A percentile compares a stretch with the other conserved stretches of the same genome.
phyloP scores from a whole-genome alignment of 495 filamentous ascomycete species.

The Venustampulla echinocandica region DNA sequence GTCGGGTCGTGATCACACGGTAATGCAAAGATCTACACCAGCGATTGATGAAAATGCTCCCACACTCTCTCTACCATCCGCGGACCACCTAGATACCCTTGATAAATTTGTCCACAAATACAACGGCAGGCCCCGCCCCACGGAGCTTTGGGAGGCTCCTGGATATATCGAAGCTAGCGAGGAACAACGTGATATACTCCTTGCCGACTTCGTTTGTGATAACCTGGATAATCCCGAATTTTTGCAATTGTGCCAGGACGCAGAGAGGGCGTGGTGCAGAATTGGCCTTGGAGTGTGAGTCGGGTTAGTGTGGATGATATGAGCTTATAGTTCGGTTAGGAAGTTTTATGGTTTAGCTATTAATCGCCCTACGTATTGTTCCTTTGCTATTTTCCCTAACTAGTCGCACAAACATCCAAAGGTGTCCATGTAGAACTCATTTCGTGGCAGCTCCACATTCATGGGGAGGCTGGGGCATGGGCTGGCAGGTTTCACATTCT shows the following conservation, averaged over 20 bases:
- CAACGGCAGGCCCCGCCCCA: slow-evolving; percentile 11
- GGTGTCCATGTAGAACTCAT: no score
- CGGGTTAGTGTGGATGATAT: no score
- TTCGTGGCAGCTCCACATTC: no score
- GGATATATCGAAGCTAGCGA: slow-evolving; percentile 26
- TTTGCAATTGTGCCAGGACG: slow-evolving; percentile 32
- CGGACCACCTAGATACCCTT: slow-evolving; percentile 13
- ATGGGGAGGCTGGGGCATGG: no score
- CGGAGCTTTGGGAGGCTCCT: slow-evolving; percentile 19
- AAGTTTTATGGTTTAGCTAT: background rate
- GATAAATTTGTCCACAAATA: slow-evolving; percentile 18
- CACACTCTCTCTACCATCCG: slow-evolving; percentile 1
- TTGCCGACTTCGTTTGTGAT: slow-evolving; percentile 35
- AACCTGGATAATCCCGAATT: slow-evolving; percentile 34
- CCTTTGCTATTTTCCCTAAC: no score
- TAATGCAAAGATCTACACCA: background rate
- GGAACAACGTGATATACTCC: slow-evolving; percentile 26
- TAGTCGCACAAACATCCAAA: no score
- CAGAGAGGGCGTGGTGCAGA: slow-evolving; percentile 32
- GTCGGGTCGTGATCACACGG: slow-evolving; percentile 6
- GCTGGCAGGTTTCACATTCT: no score
- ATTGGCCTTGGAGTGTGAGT: slow-evolving; percentile 30
- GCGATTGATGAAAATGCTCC: background rate
- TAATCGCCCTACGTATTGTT: no score
- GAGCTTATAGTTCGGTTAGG: background rate